phyloP scores from a whole-genome alignment of 768 basidiomycete genomes.

The Chalciporus piperatus region DNA sequence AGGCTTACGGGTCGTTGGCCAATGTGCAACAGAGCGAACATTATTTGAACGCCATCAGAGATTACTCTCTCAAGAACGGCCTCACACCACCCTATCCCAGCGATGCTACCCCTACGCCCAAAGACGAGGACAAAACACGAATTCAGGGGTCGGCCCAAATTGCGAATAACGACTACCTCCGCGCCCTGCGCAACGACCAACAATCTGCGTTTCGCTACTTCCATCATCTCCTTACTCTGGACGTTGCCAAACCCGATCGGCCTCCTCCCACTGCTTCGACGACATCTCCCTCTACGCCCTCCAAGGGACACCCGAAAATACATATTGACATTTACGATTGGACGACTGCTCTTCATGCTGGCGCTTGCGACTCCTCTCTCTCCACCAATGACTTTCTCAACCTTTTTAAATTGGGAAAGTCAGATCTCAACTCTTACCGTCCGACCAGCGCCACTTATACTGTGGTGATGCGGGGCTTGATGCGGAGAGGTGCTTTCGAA shows the following conservation, averaged over 20 bases:
- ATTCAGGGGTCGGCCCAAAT: conserved; percentile 27
- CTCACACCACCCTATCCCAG: conserved; percentile 21
- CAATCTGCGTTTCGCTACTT: conserved; percentile 50
- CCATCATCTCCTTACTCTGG: conserved; percentile 32
- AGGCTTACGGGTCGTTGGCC: conserved; percentile 17
- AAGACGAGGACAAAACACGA: not conserved
- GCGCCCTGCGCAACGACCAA: conserved; percentile 38
- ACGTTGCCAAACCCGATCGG: conserved; percentile 12
- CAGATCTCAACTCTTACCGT: conserved; percentile 28
- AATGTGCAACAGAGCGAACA: conserved; percentile 39
- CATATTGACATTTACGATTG: conserved; percentile 44
- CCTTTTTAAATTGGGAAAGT: conserved; percentile 35
- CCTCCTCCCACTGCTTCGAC: not conserved
- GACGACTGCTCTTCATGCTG: conserved; percentile 46
- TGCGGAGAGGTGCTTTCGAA: conserved; percentile 39
- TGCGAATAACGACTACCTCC: conserved; percentile 44
- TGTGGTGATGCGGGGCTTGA: conserved; percentile 51
- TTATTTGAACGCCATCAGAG: conserved; percentile 41
- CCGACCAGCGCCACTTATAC: conserved; percentile 51
- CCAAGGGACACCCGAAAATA: conserved; percentile 17
- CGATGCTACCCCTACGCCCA: not conserved
- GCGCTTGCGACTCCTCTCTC: conserved; percentile 37
- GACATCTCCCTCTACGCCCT: not conserved
- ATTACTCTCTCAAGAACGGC: conserved; percentile 18
- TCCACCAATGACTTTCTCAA: conserved; percentile 34